Evolutionary conservation across 495 filamentous ascomycete genomes (phyloP), one percentile per base, ranked within the genome.

Genomic region (Xylaria grammica): DNA sequence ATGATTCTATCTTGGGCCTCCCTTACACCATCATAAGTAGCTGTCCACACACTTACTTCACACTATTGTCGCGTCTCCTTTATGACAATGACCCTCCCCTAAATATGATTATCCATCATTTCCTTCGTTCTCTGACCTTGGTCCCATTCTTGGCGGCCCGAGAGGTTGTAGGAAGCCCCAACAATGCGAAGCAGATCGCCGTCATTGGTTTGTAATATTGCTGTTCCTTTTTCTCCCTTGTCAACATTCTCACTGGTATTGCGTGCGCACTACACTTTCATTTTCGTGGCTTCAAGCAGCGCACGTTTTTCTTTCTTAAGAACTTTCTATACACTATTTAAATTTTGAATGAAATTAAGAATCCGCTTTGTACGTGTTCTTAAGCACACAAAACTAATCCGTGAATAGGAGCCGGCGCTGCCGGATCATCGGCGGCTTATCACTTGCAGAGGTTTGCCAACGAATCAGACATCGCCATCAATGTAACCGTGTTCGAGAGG

Each of bases 401-500:
- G 15, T 63, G 69, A 48, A 51, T 68, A 97, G 94, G 95, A 63
- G 95, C 95, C 75, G 95, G 95, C 26, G 88, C 95, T 50, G 96
- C 85, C 19, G 96, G 95, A 13, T 85, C 96, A 3, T 96, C 94
- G 13, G 81, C 93, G 10, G 94, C 96, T 36, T 95, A 94, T 74
- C 86, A 92, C 66, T 77, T 99, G 36, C 84, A 82, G 45, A 85
- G 90, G 69, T 92, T 87, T 72, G 88, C 91, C 20, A 73, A 81
- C 1, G 66, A 83, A 44, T 72, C 80, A 5, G 83, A 79, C 11
- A 71, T 85, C 22, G 56, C 70, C 8, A 69, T 92, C 49, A 88
- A 95, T 65, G 89, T 98, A 71, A 97, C 93, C 15, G 81, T 99
- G 51, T 98, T 91, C 72, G 96, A 98, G 71, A 90, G 90, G 48